Percentiles rank a stretch among this genome's conserved stretches.
phyloP scores from a whole-genome alignment of 345 rosid species.

The Psidium guajava region DNA sequence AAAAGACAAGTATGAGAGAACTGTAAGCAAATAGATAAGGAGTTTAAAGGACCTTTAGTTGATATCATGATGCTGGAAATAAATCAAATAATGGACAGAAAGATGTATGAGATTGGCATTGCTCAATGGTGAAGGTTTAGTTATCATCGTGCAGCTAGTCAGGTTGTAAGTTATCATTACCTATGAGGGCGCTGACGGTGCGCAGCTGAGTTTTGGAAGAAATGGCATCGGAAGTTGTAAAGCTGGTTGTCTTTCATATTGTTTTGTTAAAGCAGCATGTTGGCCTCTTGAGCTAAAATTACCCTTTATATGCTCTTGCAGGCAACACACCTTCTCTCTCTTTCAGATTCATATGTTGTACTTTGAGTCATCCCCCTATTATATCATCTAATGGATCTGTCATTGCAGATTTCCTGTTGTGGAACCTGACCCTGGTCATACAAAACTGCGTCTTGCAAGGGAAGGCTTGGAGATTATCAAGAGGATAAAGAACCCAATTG shows the following conservation, averaged over 20 bases:
- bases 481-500: constrained; percentile 75
- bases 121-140: not conserved
- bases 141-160: not conserved
- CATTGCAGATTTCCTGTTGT: constrained; percentile 70
- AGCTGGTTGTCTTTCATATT: not conserved
- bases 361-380: not conserved
- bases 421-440: constrained; percentile 96
- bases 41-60: not conserved
- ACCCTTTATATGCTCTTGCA: not conserved
- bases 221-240: not conserved
- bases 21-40: not conserved
- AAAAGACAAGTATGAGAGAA: not conserved
- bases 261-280: not conserved
- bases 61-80: not conserved
- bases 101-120: not conserved
- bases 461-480: constrained; percentile 87
- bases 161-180: not conserved
- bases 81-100: not conserved
- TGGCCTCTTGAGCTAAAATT: not conserved
- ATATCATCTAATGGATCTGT: not conserved
- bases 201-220: not conserved
- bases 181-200: not conserved
- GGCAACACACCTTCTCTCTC: not conserved
- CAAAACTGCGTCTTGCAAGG: constrained; percentile 85
- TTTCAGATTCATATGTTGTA: not conserved